Evolutionary conservation across 148 eudicot species (phyloP).

Genomic region (Rhododendron mucronatum): DNA sequence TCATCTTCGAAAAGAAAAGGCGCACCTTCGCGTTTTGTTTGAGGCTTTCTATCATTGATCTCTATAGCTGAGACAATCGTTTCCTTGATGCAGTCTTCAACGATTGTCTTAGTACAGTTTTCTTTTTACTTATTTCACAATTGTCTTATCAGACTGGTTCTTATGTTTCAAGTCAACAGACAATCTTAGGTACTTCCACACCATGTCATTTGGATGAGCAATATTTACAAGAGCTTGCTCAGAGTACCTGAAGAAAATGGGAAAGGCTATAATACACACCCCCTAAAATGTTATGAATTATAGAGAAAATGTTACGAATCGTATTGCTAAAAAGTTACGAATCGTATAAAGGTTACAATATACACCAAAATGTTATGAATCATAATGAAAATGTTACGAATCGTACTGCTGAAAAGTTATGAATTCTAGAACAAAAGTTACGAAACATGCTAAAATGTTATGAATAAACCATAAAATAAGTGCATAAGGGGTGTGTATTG

Average conservation of each 20-base stretch:
- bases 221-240: background rate
- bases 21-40: slow-evolving; percentile 35
- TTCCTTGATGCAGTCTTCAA: slow-evolving; percentile 60
- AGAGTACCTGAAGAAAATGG: slow-evolving; percentile 7
- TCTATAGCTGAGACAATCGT: slow-evolving; percentile 57
- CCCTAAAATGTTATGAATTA: no score
- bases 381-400: no score
- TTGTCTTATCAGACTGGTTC: background rate
- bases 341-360: no score
- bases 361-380: no score
- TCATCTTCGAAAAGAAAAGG: slow-evolving; percentile 55
- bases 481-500: no score
- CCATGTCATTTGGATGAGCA: background rate
- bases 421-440: no score
- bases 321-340: no score
- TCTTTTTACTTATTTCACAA: background rate
- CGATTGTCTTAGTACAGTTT: background rate
- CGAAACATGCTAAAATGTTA: no score
- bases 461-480: no score
- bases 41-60: slow-evolving; percentile 49
- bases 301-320: no score
- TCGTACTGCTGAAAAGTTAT: no score
- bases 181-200: background rate
- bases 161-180: background rate
- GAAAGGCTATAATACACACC: no score